phyloP scores from a whole-genome alignment of 805 yeast genomes.

The Pichia heedii region DNA sequence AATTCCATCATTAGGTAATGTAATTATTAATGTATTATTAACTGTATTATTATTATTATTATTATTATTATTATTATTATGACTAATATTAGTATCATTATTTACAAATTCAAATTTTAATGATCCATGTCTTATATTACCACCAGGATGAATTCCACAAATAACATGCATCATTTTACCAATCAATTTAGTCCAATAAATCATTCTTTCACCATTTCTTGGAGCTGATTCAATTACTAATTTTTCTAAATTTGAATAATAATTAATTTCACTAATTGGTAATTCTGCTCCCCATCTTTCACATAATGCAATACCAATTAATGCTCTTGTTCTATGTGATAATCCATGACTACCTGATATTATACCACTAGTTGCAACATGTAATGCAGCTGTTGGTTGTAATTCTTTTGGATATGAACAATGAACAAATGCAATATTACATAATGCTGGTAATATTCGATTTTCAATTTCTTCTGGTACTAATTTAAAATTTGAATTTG shows the following conservation, averaged over 20 bases:
- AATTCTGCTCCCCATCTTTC: constrained; percentile 80
- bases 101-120: constrained; percentile 35
- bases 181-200: constrained; percentile 67
- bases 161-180: constrained; percentile 71
- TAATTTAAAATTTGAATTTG: constrained; percentile 29
- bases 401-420: constrained; percentile 69
- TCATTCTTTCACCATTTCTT: constrained; percentile 34
- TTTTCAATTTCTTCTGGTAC: constrained; percentile 50
- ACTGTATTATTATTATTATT: constrained; percentile 11
- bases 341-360: constrained; percentile 71
- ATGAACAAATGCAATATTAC: constrained; percentile 68
- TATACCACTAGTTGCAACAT: constrained; percentile 64
- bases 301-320: constrained; percentile 65
- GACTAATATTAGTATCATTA: constrained; percentile 7
- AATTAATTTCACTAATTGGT: constrained; percentile 44
- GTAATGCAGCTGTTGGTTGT: constrained; percentile 66
- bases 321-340: constrained; percentile 60
- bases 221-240: constrained; percentile 37
- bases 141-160: constrained; percentile 78
- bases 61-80: constrained; percentile 7
- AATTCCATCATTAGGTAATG: constrained; percentile 40
- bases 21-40: constrained; percentile 23
- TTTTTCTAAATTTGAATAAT: constrained; percentile 38
- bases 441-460: constrained; percentile 60
- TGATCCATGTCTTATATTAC: constrained; percentile 56